phyloP scores from a whole-genome alignment of 192 early-diverging fungal genomes.

The Coemansia sp. region DNA sequence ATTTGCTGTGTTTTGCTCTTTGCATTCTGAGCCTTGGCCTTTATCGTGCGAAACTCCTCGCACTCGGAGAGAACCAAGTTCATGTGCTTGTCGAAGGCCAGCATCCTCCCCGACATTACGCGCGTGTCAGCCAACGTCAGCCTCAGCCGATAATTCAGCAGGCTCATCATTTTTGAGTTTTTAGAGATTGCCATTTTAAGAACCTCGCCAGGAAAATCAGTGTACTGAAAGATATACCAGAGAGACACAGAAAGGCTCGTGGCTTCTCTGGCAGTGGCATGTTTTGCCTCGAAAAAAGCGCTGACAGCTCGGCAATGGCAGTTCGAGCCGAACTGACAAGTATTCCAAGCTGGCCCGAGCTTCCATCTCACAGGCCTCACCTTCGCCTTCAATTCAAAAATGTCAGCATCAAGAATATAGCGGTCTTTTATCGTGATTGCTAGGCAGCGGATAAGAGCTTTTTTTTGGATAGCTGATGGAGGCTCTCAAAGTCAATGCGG shows the following conservation, averaged over 20 bases:
- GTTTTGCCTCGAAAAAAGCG: too few species aligned
- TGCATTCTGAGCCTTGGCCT: conserved; percentile 57
- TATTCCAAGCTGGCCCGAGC: not conserved
- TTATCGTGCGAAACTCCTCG: conserved; percentile 93
- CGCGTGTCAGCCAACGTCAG: conserved; percentile 91
- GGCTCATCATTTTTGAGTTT: conserved; percentile 86
- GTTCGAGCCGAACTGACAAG: not conserved
- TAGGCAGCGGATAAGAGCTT: not conserved
- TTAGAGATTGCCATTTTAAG: conserved; percentile 61
- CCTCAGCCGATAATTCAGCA: conserved; percentile 93
- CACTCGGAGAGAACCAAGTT: conserved; percentile 97
- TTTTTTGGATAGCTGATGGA: conserved; percentile 17
- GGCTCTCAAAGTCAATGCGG: conserved; percentile 20
- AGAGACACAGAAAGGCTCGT: too few species aligned
- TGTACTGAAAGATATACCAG: too few species aligned
- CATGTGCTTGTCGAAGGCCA: conserved; percentile 99
- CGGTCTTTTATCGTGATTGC: too few species aligned
- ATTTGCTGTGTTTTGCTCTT: conserved; percentile 66
- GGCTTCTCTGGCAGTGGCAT: too few species aligned
- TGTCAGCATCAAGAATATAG: not conserved
- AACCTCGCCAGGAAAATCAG: not conserved
- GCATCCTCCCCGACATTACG: conserved; percentile 93
- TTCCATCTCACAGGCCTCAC: not conserved
- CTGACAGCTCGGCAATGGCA: not conserved
- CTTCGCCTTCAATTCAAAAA: not conserved